phyloP scores from a whole-genome alignment of 805 yeast species.

The Teunomyces cretensis region DNA sequence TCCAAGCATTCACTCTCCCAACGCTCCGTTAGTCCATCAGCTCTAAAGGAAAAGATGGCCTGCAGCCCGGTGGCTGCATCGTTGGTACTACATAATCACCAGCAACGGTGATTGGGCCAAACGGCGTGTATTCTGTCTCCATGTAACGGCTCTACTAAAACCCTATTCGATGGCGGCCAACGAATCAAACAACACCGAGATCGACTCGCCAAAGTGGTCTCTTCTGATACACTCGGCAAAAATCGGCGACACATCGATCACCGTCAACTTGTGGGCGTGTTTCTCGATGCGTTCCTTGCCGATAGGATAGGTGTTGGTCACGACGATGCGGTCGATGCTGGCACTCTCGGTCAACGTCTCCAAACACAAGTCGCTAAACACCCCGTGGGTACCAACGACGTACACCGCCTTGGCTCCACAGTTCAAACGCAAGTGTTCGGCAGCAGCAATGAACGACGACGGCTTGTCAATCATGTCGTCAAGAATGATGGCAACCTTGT shows the following conservation, averaged over 20 bases:
- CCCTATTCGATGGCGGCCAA: slow-evolving; percentile 54
- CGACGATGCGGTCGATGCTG: slow-evolving; percentile 88
- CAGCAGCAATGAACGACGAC: slow-evolving; percentile 91
- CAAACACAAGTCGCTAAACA: slow-evolving; percentile 83
- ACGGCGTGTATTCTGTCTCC: slow-evolving; percentile 4
- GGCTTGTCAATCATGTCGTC: slow-evolving; percentile 99
- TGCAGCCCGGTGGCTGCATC: slow-evolving; percentile 58
- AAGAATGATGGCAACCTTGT: slow-evolving; percentile 86
- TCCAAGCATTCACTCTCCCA: slow-evolving; percentile 37
- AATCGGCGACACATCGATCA: slow-evolving; percentile 91
- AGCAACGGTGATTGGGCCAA: neutral
- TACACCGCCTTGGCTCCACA: slow-evolving; percentile 95
- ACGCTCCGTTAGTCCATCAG: slow-evolving; percentile 59
- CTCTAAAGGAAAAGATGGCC: slow-evolving; percentile 40
- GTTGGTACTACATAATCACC: slow-evolving; percentile 32
- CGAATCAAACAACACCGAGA: slow-evolving; percentile 88
- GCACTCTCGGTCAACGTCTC: slow-evolving; percentile 74
- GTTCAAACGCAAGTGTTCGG: slow-evolving; percentile 92
- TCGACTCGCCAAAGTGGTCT: slow-evolving; percentile 97
- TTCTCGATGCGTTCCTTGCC: slow-evolving; percentile 55
- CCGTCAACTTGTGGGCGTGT: slow-evolving; percentile 64
- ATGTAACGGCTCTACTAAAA: too few relatives aligned
- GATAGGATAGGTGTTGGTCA: slow-evolving; percentile 95
- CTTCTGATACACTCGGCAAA: slow-evolving; percentile 98
- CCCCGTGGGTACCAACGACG: slow-evolving; percentile 93